Evolutionary conservation across 805 yeast genomes (phyloP).

Genomic region (Metschnikowia orientalis): DNA sequence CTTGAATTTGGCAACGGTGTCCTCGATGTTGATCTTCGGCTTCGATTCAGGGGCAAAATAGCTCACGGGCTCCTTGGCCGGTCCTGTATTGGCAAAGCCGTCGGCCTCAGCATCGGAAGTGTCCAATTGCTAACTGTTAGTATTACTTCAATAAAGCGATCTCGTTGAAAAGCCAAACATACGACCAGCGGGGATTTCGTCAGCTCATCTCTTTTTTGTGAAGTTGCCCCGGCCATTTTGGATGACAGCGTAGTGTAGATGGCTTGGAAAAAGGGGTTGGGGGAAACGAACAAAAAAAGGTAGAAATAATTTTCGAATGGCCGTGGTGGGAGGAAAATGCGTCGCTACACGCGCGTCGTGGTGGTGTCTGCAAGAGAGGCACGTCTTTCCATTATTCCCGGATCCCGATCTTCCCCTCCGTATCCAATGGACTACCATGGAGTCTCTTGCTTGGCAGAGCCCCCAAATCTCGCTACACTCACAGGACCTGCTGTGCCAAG

Average conservation of each 20-base stretch:
- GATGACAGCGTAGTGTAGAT: neutral
- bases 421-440: no score
- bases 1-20: constrained; percentile 62
- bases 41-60: constrained; percentile 35
- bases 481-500: no score
- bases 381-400: no score
- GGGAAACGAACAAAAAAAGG: constrained; percentile 5
- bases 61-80: constrained; percentile 6
- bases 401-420: no score
- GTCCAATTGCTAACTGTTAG: constrained; percentile 5
- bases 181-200: constrained; percentile 16
- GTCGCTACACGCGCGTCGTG: constrained; percentile 6
- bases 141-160: neutral
- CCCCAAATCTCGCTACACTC: no score
- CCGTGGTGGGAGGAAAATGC: constrained; percentile 4
- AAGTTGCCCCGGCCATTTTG: constrained; percentile 2
- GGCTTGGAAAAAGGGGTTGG: constrained; percentile 1
- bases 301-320: constrained; percentile 3
- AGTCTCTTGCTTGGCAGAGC: no score
- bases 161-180: constrained; percentile 3
- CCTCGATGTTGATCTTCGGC: constrained; percentile 47
- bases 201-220: constrained; percentile 8
- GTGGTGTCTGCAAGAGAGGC: no score
- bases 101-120: constrained; percentile 5
- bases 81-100: neutral